Conservation (phyloP, 2,329 filamentous ascomycete genomes). For the Phialophora tarda region DNA sequence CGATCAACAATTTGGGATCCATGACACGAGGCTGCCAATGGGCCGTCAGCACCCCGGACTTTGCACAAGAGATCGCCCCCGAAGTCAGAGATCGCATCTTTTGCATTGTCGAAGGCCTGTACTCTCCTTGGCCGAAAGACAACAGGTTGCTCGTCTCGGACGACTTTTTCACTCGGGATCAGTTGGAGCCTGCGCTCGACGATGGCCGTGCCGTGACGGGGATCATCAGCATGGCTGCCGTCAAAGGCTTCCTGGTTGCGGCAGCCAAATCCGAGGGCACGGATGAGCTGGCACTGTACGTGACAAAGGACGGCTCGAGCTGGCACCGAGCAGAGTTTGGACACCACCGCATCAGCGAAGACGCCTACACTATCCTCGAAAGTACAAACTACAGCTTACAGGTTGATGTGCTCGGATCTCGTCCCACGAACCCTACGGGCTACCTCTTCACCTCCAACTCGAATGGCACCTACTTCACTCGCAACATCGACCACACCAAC, state of each 20-base stretch:
- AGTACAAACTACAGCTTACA: slow-evolving; percentile 98
- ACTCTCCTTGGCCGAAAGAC: slow-evolving; percentile 72
- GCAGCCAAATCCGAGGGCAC: slow-evolving; percentile 80
- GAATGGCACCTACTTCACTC: slow-evolving; percentile 93
- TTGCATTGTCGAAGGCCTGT: slow-evolving; percentile 77
- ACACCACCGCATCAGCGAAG: slow-evolving; percentile 81
- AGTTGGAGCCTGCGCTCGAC: slow-evolving; percentile 76
- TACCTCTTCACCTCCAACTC: slow-evolving; percentile 95
- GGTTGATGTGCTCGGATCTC: slow-evolving; percentile 82
- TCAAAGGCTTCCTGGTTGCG: slow-evolving; percentile 85
- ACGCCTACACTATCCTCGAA: slow-evolving; percentile 90
- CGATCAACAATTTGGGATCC: slow-evolving; percentile 64
- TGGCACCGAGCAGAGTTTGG: slow-evolving; percentile 95
- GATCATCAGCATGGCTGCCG: slow-evolving; percentile 77
- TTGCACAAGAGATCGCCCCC: slow-evolving; percentile 61
- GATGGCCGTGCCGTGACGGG: slow-evolving; percentile 75
- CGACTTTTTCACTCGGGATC: slow-evolving; percentile 72
- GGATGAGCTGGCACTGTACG: slow-evolving; percentile 88
- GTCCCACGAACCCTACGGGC: slow-evolving; percentile 73
- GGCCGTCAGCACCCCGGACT: slow-evolving; percentile 77
- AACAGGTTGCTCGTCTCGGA: slow-evolving; percentile 82
- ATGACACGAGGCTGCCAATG: slow-evolving; percentile 78
- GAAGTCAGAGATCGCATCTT: slow-evolving; percentile 72
- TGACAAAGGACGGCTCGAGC: slow-evolving; percentile 78
- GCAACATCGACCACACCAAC: slow-evolving; percentile 91